phyloP scores from a whole-genome alignment of 2,329 filamentous ascomycete species.

The Volutella citrinella region DNA sequence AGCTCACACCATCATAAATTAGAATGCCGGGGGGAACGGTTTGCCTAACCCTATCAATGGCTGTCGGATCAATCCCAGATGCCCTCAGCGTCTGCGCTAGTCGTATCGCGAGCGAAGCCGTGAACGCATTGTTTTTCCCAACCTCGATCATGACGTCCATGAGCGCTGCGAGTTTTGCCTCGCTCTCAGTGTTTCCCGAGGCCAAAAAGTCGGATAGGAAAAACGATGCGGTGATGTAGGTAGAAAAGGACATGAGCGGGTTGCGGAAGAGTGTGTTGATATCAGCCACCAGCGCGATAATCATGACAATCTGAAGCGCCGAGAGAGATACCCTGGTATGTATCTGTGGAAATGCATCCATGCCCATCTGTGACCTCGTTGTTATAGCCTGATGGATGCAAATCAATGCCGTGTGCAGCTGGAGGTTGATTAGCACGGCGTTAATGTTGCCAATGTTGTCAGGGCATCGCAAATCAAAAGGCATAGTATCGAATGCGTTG shows the following conservation, averaged over 20 bases:
- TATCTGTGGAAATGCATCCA: constrained; percentile 6
- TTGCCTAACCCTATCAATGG: constrained; percentile 10
- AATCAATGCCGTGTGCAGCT: constrained; percentile 14
- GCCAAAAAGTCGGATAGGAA: constrained; percentile 10
- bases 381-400: constrained; percentile 9
- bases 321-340: constrained; percentile 9
- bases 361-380: constrained; percentile 12
- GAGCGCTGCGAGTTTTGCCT: constrained; percentile 65
- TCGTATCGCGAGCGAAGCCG: constrained; percentile 53
- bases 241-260: constrained; percentile 10
- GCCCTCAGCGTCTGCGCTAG: constrained; percentile 64
- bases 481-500: constrained; percentile 12
- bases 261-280: constrained; percentile 11
- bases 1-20: background rate
- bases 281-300: constrained; percentile 12
- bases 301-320: constrained; percentile 16
- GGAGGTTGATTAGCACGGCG: constrained; percentile 15
- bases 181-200: constrained; percentile 4
- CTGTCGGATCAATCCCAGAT: constrained; percentile 9
- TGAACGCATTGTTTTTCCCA: constrained; percentile 29
- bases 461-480: constrained; percentile 9
- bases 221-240: constrained; percentile 13
- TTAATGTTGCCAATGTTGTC: constrained; percentile 13
- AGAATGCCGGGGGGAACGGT: background rate
- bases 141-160: constrained; percentile 49